phyloP scores from a whole-genome alignment of 768 basidiomycete genomes.

The Calocybe gangraenosa region DNA sequence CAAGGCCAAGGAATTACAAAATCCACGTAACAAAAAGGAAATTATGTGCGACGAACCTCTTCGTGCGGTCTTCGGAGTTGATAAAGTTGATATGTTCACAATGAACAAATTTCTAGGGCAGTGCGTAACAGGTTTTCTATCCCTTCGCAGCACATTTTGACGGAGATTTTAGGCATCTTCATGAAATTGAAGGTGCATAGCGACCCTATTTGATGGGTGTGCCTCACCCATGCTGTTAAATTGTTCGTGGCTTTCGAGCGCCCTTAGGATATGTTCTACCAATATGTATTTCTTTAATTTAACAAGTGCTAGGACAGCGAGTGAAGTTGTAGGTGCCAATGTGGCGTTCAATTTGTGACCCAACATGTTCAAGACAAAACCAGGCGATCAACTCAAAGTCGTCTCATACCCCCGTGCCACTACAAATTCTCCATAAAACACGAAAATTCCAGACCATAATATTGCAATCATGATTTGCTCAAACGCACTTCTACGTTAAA shows the following conservation, averaged over 20 bases:
- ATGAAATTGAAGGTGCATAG: slow-evolving; percentile 25
- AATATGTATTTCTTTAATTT: slow-evolving; percentile 12
- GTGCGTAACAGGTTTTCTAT: slow-evolving; percentile 36
- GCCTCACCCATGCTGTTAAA: background rate
- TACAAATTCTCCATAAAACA: no score
- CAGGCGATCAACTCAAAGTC: background rate
- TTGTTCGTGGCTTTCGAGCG: background rate
- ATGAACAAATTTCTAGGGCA: slow-evolving; percentile 91
- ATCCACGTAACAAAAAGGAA: slow-evolving; percentile 77
- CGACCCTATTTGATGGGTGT: background rate
- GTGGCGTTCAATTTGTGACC: slow-evolving; percentile 1
- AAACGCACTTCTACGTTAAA: no score
- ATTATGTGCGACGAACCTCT: slow-evolving; percentile 79
- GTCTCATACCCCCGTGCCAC: no score
- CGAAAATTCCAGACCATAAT: no score
- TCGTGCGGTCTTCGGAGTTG: slow-evolving; percentile 71
- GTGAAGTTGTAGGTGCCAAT: background rate
- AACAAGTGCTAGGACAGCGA: slow-evolving; percentile 1
- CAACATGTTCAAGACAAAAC: slow-evolving; percentile 9
- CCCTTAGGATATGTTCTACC: background rate
- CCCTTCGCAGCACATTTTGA: background rate
- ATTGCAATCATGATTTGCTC: no score
- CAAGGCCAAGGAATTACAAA: slow-evolving; percentile 76
- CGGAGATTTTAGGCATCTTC: slow-evolving; percentile 28
- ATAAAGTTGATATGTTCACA: slow-evolving; percentile 88